Conservation (phyloP, 768 basidiomycete genomes). For the Leccinum uliginosum region DNA sequence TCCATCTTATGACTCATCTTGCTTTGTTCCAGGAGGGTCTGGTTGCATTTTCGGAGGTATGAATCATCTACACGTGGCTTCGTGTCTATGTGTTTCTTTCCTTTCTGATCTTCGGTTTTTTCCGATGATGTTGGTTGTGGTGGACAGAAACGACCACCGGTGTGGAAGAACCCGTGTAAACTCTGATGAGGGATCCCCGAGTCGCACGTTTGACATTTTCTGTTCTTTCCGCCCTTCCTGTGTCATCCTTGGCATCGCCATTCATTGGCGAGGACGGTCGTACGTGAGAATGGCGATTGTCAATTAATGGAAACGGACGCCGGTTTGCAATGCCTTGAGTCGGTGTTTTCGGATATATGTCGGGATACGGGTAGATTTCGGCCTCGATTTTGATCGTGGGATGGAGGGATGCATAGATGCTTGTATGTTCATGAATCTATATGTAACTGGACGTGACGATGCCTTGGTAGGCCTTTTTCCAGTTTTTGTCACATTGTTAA, state of each 20-base stretch:
- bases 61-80: conserved; percentile 5
- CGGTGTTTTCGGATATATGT: neutral
- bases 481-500: neutral
- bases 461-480: neutral
- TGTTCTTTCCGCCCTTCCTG: neutral
- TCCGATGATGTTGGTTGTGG: neutral
- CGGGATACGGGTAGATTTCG: neutral
- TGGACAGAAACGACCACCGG: conserved; percentile 16
- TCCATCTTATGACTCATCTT: conserved; percentile 9
- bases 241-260: neutral
- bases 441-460: neutral
- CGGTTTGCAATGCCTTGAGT: neutral
- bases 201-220: neutral
- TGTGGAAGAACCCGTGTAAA: conserved; percentile 18
- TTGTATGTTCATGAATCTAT: neutral
- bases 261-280: neutral
- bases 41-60: conserved; percentile 51
- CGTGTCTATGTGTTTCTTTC: neutral
- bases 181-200: conserved; percentile 11
- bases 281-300: neutral
- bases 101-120: neutral
- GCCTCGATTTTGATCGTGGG: neutral
- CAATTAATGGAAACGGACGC: neutral
- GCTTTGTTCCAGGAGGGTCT: conserved; percentile 55
- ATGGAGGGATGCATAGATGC: neutral